These are phyloP conservation scores for Dujonia santamariae DNA, from an alignment of 1,139 yeast species.

Conservation along the genomic window DNA sequence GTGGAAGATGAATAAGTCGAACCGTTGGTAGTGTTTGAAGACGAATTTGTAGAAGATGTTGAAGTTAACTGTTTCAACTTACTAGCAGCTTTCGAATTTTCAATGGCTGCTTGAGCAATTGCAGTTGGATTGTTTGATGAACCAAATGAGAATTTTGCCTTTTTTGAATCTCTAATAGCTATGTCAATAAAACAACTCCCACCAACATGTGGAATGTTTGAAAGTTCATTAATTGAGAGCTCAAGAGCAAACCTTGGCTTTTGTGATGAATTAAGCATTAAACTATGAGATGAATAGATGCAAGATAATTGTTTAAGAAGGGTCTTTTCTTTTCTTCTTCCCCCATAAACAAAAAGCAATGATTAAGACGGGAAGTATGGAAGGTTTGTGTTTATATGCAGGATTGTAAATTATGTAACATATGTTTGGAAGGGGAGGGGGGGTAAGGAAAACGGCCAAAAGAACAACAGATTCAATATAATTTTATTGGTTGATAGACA, in stretches of 20 bases:
- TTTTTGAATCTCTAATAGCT: constrained; percentile 28
- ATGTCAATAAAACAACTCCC: constrained; percentile 65
- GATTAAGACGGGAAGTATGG: no score
- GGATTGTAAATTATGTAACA: no score
- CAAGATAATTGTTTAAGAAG: no score
- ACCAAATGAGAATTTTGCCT: constrained; percentile 14
- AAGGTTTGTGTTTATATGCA: no score
- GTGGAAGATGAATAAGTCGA: constrained; percentile 9
- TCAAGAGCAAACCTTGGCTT: constrained; percentile 54
- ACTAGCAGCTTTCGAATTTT: constrained; percentile 4
- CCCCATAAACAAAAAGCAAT: not conserved
- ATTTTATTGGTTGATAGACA: no score
- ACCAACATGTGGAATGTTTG: constrained; percentile 77
- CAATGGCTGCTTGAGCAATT: constrained; percentile 1
- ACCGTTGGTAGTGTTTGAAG: not conserved
- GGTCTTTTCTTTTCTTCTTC: no score
- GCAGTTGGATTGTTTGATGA: constrained; percentile 10
- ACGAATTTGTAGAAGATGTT: constrained; percentile 5
- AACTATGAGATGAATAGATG: no score
- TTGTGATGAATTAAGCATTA: constrained; percentile 11
- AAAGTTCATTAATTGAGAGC: constrained; percentile 62
- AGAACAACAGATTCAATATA: no score
- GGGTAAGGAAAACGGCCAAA: no score
- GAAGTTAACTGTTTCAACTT: not conserved
- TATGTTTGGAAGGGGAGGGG: no score